Percentiles rank a stretch among this genome's conserved stretches.
These are phyloP conservation scores for Beauveria caledonica DNA, from an alignment of 2,329 filamentous ascomycete species.

Conservation along the genomic window DNA sequence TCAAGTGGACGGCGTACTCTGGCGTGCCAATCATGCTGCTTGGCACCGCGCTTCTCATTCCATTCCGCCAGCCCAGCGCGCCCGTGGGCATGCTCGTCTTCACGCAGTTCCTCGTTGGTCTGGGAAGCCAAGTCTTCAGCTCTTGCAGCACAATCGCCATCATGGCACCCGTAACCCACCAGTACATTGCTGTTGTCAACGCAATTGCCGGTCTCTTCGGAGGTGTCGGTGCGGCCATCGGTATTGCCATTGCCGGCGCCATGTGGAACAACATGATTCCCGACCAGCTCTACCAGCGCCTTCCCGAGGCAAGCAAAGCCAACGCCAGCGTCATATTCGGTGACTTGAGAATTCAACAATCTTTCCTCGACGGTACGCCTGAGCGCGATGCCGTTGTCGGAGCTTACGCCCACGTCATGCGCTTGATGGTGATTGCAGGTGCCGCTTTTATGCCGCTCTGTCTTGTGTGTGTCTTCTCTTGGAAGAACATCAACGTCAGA, in stretches of 20 bases:
- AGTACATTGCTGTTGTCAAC: conserved; percentile 47
- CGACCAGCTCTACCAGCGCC: conserved; percentile 28
- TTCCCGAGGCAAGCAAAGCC: conserved; percentile 34
- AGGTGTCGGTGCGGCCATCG: conserved; percentile 49
- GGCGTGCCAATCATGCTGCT: conserved; percentile 34
- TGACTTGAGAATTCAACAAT: conserved; percentile 41
- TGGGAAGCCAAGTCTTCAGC: conserved; percentile 32
- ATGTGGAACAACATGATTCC: conserved; percentile 52
- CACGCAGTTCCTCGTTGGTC: conserved; percentile 48
- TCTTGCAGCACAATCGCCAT: conserved; percentile 45
- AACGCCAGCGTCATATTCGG: conserved; percentile 33
- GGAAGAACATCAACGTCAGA: conserved; percentile 33
- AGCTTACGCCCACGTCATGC: conserved; percentile 40
- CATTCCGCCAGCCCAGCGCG: conserved; percentile 31
- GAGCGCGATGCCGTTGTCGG: conserved; percentile 47
- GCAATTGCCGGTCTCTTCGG: conserved; percentile 52
- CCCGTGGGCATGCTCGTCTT: conserved; percentile 41
- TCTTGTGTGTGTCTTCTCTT: conserved; percentile 26
- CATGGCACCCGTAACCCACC: conserved; percentile 46
- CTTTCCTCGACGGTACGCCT: conserved; percentile 37
- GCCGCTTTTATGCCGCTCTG: conserved; percentile 28
- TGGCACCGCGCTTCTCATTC: conserved; percentile 35
- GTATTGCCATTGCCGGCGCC: conserved; percentile 49
- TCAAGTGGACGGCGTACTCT: conserved; percentile 35
- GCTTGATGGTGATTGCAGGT: conserved; percentile 33